Base-by-base conservation (phyloP, 2,329 filamentous ascomycete species). In the Xylaria arbuscula region DNA sequence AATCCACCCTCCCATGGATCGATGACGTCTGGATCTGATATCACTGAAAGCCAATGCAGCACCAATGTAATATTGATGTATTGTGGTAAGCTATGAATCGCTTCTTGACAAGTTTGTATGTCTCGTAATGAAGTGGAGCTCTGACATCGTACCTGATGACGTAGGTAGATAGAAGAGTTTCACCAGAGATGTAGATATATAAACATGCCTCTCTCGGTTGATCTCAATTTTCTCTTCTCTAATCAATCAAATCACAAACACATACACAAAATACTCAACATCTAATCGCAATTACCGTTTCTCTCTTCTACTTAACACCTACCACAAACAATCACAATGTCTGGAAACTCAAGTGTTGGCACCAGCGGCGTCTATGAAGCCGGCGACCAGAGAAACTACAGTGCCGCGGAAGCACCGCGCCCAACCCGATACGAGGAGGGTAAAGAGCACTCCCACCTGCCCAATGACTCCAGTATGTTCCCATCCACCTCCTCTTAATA, bases 351-450 rank as follows among this genome's bases (percentile, higher is more conserved):
- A 66, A 91, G 84, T 77, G 91, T 95, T 77, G 93, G 92, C 73
- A 85, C 83, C 78, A 76, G 81, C 71, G 79, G 81, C 69, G 82
- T 93, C 78, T 94, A 96, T 82, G 91, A 94, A 82, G 90, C 86
- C 66, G 90, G 89, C 67, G 92, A 96, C 81, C 92, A 96, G 85
- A 87, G 88, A 75, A 93, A 89, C 78, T 78, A 81, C 70, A 86
- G 88, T 70, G 78, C 86, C 67, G 84, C 86, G 1, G 83, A 88
- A 75, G 53, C 76, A 9, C 81, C 85, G 50, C 80, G 85, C 28
- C 83, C 85, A 22, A 82, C 87, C 60, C 85, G 89, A 68, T 96
- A 88, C 82, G 83, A 94, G 69, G 91, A 95, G 82, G 93, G 93
- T 74, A 84, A 90, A 79, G 79, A 85, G 67, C 84, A 92, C 79